Evolutionary conservation across 75 land plant genomes (phyloP).

Genomic region (Picea sitchensis): DNA sequence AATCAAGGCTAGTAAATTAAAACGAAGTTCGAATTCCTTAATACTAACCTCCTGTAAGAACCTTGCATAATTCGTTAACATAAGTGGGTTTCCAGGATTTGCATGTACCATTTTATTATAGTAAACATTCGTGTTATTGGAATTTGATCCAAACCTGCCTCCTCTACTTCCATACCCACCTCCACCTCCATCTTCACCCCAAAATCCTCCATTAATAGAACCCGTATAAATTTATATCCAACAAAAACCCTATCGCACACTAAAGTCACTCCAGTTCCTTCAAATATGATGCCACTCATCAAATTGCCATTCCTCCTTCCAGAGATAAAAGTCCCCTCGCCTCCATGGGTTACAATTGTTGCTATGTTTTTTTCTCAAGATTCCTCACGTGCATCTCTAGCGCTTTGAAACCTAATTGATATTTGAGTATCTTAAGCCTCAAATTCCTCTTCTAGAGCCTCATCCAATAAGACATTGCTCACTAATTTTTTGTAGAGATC

Average conservation of each 20-base stretch:
- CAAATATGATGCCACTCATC: neutral
- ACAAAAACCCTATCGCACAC: neutral
- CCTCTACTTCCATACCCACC: constrained; percentile 16
- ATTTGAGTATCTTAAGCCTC: neutral
- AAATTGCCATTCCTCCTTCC: neutral
- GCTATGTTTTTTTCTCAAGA: neutral
- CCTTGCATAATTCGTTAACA: constrained; percentile 59
- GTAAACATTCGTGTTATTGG: constrained; percentile 31
- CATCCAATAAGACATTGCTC: constrained; percentile 9
- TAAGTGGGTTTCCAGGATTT: constrained; percentile 47
- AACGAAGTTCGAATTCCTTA: too few species aligned
- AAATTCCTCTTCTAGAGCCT: neutral
- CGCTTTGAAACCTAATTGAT: neutral
- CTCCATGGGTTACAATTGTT: neutral
- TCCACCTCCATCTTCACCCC: constrained; percentile 13
- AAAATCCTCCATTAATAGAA: neutral
- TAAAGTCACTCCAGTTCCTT: neutral
- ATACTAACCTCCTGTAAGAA: constrained; percentile 49
- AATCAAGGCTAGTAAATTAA: too few species aligned
- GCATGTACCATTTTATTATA: constrained; percentile 54
- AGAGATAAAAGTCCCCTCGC: neutral
- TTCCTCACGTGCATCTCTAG: neutral
- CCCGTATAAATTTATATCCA: neutral
- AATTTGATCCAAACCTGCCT: constrained; percentile 12
- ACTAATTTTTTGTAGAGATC: neutral